Evolutionary conservation across 352 stramenopile genomes (phyloP).

Genomic region (Pythium diclinum): DNA sequence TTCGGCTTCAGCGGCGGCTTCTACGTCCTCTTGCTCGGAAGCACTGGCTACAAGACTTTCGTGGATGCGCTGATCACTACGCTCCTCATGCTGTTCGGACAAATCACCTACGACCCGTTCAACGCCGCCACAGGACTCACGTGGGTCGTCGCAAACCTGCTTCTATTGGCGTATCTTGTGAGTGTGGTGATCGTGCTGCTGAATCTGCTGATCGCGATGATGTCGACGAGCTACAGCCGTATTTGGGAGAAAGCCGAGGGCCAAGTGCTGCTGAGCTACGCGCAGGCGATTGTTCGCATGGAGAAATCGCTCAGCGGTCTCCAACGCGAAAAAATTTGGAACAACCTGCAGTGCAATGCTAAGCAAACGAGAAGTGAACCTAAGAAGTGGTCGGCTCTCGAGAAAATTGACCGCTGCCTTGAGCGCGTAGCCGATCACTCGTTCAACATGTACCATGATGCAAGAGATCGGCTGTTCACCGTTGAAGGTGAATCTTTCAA

Average conservation of each 20-base stretch:
- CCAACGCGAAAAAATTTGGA: not conserved
- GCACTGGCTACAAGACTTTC: not conserved
- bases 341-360: not conserved
- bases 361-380: too few relatives aligned
- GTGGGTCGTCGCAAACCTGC: not conserved
- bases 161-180: not conserved
- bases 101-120: not conserved
- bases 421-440: too few relatives aligned
- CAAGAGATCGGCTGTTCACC: too few relatives aligned
- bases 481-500: too few relatives aligned
- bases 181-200: not conserved
- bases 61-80: not conserved
- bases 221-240: not conserved
- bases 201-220: slow-evolving; percentile 5
- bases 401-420: too few relatives aligned
- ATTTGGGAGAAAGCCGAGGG: not conserved
- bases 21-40: not conserved
- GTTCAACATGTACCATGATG: too few relatives aligned
- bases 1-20: slow-evolving; percentile 3
- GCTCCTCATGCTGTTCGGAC: not conserved
- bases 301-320: not conserved
- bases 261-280: slow-evolving; percentile 1
- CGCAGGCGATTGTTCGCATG: not conserved
- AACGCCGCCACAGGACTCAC: not conserved
- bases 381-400: too few relatives aligned